These are phyloP conservation scores for Carpinus viminea DNA, from an alignment of 306 rosid species.

Conservation along the genomic window DNA sequence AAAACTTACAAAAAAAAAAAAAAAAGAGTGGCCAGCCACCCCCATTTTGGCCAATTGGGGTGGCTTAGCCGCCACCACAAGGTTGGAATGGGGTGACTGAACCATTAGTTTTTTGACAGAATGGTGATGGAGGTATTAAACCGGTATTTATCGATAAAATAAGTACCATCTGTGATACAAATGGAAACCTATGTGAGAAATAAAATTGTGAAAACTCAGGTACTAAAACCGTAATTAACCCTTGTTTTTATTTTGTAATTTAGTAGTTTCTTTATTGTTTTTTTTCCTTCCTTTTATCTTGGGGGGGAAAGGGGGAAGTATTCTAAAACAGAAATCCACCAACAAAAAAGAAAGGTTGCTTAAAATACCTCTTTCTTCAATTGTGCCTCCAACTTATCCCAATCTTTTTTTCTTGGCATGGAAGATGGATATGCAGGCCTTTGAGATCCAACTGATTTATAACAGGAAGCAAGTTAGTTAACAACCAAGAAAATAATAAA, in stretches of 20 bases:
- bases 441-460: conserved; percentile 47
- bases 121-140: too few species aligned
- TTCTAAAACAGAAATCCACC: neutral
- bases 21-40: too few species aligned
- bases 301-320: neutral
- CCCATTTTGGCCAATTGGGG: too few species aligned
- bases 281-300: neutral
- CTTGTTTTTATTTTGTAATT: neutral
- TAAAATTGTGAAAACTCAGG: too few species aligned
- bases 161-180: too few species aligned
- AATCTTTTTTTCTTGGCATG: conserved; percentile 59
- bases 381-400: conserved; percentile 90
- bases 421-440: conserved; percentile 86
- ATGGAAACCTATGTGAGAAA: too few species aligned
- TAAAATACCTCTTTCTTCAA: conserved; percentile 75
- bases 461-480: conserved; percentile 10
- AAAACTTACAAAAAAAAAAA: too few species aligned
- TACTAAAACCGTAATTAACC: too few species aligned
- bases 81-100: too few species aligned
- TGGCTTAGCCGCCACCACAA: too few species aligned
- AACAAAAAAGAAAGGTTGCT: neutral
- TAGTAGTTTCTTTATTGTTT: neutral
- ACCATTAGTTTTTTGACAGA: too few species aligned
- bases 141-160: too few species aligned
- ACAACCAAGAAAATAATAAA: neutral